Percentiles rank a stretch among this genome's conserved stretches.
phyloP scores from a whole-genome alignment of 164 flowering plant genomes.

The Magnolia changhungtana region DNA sequence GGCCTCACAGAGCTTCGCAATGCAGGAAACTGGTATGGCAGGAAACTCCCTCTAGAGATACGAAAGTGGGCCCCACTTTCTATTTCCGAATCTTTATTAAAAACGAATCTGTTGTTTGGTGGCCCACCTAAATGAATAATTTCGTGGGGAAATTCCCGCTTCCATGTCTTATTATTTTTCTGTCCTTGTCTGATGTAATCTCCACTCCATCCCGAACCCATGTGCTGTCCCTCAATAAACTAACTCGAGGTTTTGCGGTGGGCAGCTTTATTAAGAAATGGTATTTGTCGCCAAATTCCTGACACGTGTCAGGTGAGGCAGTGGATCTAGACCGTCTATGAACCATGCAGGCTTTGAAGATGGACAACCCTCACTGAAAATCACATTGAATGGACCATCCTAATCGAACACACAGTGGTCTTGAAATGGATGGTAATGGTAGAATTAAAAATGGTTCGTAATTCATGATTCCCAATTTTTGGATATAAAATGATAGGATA shows the following conservation, averaged over 20 bases:
- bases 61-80: neutral
- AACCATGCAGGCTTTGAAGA: too few species aligned
- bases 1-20: too few species aligned
- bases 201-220: slow-evolving; percentile 7
- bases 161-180: slow-evolving; percentile 1
- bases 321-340: neutral
- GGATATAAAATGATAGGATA: too few species aligned
- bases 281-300: neutral
- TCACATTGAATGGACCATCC: too few species aligned
- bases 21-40: too few species aligned
- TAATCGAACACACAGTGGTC: too few species aligned
- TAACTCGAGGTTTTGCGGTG: neutral
- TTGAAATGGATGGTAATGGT: too few species aligned
- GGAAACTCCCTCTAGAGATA: neutral
- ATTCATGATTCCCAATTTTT: too few species aligned
- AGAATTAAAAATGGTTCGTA: too few species aligned
- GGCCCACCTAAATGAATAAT: slow-evolving; percentile 3
- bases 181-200: slow-evolving; percentile 2
- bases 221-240: slow-evolving; percentile 1
- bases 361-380: too few species aligned
- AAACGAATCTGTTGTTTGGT: neutral
- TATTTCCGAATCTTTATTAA: neutral
- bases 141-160: neutral
- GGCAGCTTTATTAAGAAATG: neutral
- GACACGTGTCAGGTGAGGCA: neutral